Evolutionary conservation across 164 flowering plant species (phyloP), one percentile per base, ranked within the genome.

Genomic region (Berberis vulgaris): DNA sequence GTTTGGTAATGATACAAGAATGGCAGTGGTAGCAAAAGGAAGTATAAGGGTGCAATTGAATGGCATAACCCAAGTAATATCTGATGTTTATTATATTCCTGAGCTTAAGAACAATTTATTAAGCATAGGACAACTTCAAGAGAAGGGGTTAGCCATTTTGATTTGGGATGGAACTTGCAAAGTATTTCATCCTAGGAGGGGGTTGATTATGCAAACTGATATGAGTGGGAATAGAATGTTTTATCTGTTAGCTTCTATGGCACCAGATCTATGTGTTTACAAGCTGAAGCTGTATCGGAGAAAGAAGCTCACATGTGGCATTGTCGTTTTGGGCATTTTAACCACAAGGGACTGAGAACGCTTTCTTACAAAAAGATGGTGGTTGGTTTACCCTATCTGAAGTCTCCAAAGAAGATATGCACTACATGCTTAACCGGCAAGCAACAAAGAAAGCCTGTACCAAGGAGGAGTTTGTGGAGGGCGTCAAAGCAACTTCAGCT

Each of bases 21-120:
- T 58, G 60, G 45, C 45, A 41, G 60, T 58, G 63, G 50, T 60
- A 9, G 63, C 50, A 1, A 60, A 60, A 60, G 63, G 63, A 46
- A 60, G 10, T 60, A 26, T 60, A 44, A 1, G 52, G 13, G 4
- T 58, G 1, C 41, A 60, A 60, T 2, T 60, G 50, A 60, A 60
- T n/a, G 52, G 63, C 63, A 12, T 60, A 3, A n/a, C 38, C 62
- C n/a, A 59, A 47, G 62, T 59, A 59, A 59, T 59, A 1, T 43
- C 62, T n/a, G 53, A 45, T 45, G 52, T 61, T 13, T 61, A n/a
- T 39, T n/a, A 41, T 6, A 41, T 61, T 2, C 63, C 63, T 45
- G 63, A 45, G 41, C n/a, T 60, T 2, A 41, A 60, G 49, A 60
- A 6, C n/a, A n/a, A n/a, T n/a, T n/a, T n/a, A n/a, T n/a, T n/a